Evolutionary conservation across 805 yeast genomes (phyloP), one percentile per base, ranked within the genome.

Genomic region (Teunomyces pallodes): DNA sequence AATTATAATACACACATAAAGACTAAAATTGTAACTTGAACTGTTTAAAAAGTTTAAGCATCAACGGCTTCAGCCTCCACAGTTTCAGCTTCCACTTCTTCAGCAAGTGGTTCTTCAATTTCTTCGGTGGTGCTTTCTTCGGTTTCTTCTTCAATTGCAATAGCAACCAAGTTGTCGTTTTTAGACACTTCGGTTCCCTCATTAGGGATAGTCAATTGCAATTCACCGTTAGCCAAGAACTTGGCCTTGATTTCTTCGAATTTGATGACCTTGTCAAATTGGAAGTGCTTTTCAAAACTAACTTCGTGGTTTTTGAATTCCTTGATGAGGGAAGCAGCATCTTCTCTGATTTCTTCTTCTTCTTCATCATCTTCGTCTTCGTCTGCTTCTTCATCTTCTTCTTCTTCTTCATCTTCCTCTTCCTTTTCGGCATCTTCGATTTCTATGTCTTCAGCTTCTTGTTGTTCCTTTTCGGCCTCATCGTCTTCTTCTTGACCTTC

Each of bases 291-390:
- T 55, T 72, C 76, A 51, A 73, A 73, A 46, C 59, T 61, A 44
- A 73, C 66, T 58, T 71, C 76, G 43, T 70, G 70, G 48, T 72
- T 67, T 44, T 59, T 54, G 58, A 61, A 72, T 31, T 72, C 75
- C 52, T 62, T 58, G 46, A 72, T 73, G 43, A 73, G 62, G 27
- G 59, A 51, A 52, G 63, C 56, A 10, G 74, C 69, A 42, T 73
- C 78, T 54, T 73, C 77, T 53, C 57, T 53, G 17, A 73, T 55
- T 56, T 72, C 77, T 56, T 69, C 74, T 24, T 71, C 76, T 36
- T 56, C 62, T 10, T 51, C 54, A 17, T 57, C 57, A 5, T 50
- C 45, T 8, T 46, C 53, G n/a, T 51, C 47, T 27, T 48, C 54
- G 13, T 45, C 38, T 36, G 45, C 49, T n/a, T 53, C 54, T 4